A percentile compares a stretch with the other conserved stretches of the same genome.
Evolutionary conservation across 1,284 basidiomycete genomes (phyloP).

Genomic region (Naganishia albida): DNA sequence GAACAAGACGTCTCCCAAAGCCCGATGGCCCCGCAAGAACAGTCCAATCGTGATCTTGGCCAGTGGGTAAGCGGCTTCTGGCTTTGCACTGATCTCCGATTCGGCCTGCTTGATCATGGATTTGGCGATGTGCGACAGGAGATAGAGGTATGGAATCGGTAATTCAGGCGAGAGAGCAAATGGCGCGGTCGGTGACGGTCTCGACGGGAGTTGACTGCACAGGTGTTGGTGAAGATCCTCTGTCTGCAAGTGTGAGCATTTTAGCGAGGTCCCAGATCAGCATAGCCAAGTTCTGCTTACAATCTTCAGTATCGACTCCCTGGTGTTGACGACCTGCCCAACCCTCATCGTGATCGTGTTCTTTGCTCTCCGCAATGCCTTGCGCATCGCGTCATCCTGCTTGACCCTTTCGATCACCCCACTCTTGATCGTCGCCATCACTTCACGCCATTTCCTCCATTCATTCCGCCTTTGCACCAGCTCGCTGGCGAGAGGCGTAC

Average conservation of each 20-base stretch:
- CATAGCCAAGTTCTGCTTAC: conserved; percentile 57
- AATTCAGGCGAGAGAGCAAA: conserved; percentile 47
- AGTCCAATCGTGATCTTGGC: conserved; percentile 73
- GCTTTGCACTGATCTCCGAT: conserved; percentile 87
- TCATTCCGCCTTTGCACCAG: conserved; percentile 64
- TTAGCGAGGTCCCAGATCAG: background rate
- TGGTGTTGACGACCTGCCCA: conserved; percentile 85
- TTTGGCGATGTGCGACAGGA: conserved; percentile 84
- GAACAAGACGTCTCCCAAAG: conserved; percentile 76
- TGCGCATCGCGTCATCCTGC: conserved; percentile 58
- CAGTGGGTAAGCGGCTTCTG: conserved; percentile 78
- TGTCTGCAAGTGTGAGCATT: conserved; percentile 57
- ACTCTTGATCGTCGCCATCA: conserved; percentile 69
- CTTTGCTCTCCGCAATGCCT: conserved; percentile 62
- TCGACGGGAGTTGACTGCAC: conserved; percentile 48
- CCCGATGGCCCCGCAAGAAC: conserved; percentile 60
- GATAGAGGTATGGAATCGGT: conserved; percentile 64
- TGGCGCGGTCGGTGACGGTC: conserved; percentile 53
- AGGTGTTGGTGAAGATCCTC: conserved; percentile 64
- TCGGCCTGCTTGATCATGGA: conserved; percentile 89
- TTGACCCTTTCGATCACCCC: conserved; percentile 76
- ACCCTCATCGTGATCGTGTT: conserved; percentile 86
- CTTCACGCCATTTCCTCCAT: conserved; percentile 66
- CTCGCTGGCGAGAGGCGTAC: conserved; percentile 53
- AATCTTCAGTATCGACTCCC: conserved; percentile 67